These are phyloP conservation scores for Dendrobium officinale DNA, from an alignment of 106 monocot species.

Conservation along the genomic window DNA sequence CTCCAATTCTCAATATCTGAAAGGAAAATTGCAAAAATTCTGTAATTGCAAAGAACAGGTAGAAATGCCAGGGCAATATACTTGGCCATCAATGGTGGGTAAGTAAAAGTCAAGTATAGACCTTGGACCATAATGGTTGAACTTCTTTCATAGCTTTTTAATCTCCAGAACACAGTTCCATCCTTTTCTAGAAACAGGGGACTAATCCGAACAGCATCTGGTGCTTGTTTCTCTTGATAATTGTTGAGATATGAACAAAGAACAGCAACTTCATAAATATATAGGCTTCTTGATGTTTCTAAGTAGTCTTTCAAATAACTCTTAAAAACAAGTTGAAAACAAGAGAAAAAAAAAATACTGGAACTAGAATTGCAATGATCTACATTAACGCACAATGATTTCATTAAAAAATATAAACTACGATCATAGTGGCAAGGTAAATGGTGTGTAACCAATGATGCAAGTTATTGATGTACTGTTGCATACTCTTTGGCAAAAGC, in stretches of 20 bases:
- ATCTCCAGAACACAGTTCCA: constrained; percentile 36
- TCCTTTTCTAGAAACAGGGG: constrained; percentile 25
- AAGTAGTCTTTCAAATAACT: not conserved
- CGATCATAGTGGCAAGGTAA: not conserved
- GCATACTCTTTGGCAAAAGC: constrained; percentile 17
- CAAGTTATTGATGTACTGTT: not conserved
- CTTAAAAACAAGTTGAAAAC: not conserved
- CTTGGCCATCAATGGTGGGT: not conserved
- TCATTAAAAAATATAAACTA: not conserved
- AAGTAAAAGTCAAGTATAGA: constrained; percentile 8
- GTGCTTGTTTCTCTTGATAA: constrained; percentile 25
- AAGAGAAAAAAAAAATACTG: not conserved
- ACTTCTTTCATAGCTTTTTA: constrained; percentile 15
- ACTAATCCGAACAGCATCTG: constrained; percentile 36
- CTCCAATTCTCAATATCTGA: constrained; percentile 34
- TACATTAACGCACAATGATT: not conserved
- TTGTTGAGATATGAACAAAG: not conserved
- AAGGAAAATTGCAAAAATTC: not conserved
- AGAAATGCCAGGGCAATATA: not conserved
- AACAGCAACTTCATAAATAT: not conserved
- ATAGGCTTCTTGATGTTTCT: not conserved
- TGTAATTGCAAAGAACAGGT: not conserved
- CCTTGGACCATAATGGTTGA: constrained; percentile 47
- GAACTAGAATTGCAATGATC: not conserved
- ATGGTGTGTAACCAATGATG: not conserved